Evolutionary conservation across 2,329 filamentous ascomycete genomes (phyloP), one percentile per base, ranked within the genome.

Genomic region (Pseudopyricularia javanii): DNA sequence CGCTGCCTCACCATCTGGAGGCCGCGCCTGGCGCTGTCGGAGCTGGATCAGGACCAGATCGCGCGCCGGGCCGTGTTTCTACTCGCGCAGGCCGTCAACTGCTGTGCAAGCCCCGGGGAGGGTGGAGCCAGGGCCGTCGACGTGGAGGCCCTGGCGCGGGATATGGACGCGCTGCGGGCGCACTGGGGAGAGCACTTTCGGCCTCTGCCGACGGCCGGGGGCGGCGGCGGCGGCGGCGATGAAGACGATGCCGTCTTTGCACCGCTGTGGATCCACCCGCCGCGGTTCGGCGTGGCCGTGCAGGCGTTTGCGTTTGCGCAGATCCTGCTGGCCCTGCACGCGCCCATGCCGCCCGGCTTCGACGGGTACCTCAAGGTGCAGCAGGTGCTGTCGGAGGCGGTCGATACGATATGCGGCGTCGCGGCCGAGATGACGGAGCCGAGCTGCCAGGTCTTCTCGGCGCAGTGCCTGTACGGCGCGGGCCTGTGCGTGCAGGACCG

Each of bases 1-100:
- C 69, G 73, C 8, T 73, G 74, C 2, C 72, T 82, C 56, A 82
- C 72, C 32, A 79, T 81, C 49, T 83, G 79, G 77, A 70, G 28
- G 49, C 75, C 76, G 0, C 70, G 66, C 7, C 71, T 70, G 54
- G 64, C 67, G 2, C 67, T 74, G 43, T 62, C 66, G 32, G 64
- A 67, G 3, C 67, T 80, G 54, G 68, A 64, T 11, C 64, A 70
- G 1, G 68, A 74, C 54, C 76, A 79, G 53, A 64, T 79, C 33
- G 74, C 74, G 2, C 67, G 69, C 15, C 66, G 72, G 2, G 70
- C 74, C 0, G 64, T 74, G 1, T 80, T 75, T 55, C 67, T 80
- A 5, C 67, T 78, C 3, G 71, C 72, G 7, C 70, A 75, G 59
- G 73, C 72, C 20, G 72, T 80, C 9, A 76, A 79, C 56, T 80